Evolutionary conservation across 2,329 filamentous ascomycete genomes (phyloP), one percentile per base, ranked within the genome.

Genomic region (Aquanectria penicillioides): DNA sequence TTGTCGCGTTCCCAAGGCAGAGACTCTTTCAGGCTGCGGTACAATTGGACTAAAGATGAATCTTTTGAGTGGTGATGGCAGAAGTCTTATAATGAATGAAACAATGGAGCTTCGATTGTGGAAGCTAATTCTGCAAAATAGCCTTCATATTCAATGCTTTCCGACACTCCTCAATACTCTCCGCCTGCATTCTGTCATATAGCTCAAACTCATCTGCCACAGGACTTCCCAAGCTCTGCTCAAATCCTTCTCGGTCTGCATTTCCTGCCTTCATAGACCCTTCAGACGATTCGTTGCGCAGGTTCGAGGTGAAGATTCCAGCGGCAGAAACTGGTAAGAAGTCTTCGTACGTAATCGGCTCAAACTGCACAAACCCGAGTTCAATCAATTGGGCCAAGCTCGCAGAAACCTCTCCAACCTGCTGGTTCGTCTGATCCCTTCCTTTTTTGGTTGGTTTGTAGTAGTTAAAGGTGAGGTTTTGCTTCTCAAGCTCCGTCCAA

Each of bases 341-440:
- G 57, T 83, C 81, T 57, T 84, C 81, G 55, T 83, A 84, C 0
- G 76, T 81, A 25, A 83, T 74, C 4, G 81, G 78, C 15, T 75
- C 66, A 18, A 70, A 75, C 31, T 70, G 63, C 1, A 83, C 36
- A 3, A 75, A 15, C 0, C 71, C 71, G 1, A 67, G 38, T 3
- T 66, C 50, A 5, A 81, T 34, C 3, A 80, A 69, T 2, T 68
- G 41, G 7, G 71, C 60, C 10, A 76, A 33, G n/a, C 28, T 47
- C 15, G 28, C 26, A n/a, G 40, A 29, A n/a, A 2, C 6, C 12
- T 36, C 44, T 17, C 31, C 22, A 12, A 10, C 37, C 5, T 15
- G 20, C 15, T 28, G 20, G 6, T 17, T 17, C n/a, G 22, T 23
- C 17, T 31, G 22, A 4, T 25, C 31, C 5, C 26, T 22, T 17